Percentiles rank a stretch among this genome's conserved stretches.
These are phyloP conservation scores for Lotmaria passim DNA, from an alignment of 208 protist species.

Conservation along the genomic window DNA sequence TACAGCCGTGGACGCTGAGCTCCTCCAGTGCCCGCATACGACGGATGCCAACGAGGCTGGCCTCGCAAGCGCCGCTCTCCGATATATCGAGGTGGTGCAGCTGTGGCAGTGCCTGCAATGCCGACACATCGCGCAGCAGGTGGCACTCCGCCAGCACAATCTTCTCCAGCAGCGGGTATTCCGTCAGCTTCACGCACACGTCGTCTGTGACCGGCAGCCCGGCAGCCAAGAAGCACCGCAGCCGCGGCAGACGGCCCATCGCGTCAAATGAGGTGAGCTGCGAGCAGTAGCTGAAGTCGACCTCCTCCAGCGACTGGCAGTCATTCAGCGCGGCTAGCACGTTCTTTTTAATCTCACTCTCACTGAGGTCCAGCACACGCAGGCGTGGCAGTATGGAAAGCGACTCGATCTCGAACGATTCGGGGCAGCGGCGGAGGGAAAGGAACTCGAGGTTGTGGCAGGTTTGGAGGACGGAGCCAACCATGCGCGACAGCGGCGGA, in stretches of 20 bases:
- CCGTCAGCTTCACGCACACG: conserved; percentile 16
- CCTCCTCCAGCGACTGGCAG: conserved; percentile 31
- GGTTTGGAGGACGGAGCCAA: conserved; percentile 40
- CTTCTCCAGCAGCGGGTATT: conserved; percentile 33
- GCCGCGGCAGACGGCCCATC: conserved; percentile 28
- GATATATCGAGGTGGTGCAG: conserved; percentile 40
- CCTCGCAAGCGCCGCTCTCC: conserved; percentile 28
- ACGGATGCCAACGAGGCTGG: conserved; percentile 13
- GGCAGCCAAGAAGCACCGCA: conserved; percentile 30
- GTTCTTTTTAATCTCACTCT: conserved; percentile 28
- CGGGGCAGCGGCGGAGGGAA: conserved; percentile 38
- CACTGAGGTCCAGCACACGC: conserved; percentile 35
- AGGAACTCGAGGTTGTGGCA: conserved; percentile 45
- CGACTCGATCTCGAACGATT: conserved; percentile 31
- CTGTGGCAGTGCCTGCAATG: conserved; percentile 22
- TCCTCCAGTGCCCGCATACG: conserved; percentile 32
- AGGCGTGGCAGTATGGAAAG: conserved; percentile 27
- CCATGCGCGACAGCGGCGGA: conserved; percentile 36
- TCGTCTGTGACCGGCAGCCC: conserved; percentile 33
- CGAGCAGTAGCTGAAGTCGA: conserved; percentile 30
- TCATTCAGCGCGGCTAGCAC: conserved; percentile 20
- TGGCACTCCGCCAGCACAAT: conserved; percentile 31
- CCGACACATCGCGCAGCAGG: conserved; percentile 28
- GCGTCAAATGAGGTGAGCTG: conserved; percentile 21
- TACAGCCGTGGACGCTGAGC: conserved; percentile 36